These are phyloP conservation scores for Aotearoamyces nothofagi DNA, from an alignment of 2,329 filamentous ascomycete genomes.

Conservation along the genomic window DNA sequence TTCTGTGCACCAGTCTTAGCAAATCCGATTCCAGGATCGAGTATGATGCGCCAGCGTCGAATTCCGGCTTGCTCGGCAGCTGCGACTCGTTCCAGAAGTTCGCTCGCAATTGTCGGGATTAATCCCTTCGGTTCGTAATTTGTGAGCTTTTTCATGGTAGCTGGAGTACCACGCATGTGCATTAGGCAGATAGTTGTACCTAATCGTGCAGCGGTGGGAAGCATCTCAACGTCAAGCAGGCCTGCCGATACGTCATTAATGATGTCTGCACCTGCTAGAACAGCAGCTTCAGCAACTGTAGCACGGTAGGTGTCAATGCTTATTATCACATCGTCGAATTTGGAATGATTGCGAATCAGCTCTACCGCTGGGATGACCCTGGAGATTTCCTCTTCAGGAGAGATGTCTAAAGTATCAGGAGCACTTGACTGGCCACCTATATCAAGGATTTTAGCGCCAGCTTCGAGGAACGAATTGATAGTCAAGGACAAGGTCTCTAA, in stretches of 20 bases:
- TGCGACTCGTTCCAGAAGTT: conserved; percentile 45
- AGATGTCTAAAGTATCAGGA: conserved; percentile 55
- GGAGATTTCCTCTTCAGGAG: conserved; percentile 55
- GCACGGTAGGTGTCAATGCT: conserved; percentile 91
- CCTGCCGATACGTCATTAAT: conserved; percentile 92
- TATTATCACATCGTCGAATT: conserved; percentile 50
- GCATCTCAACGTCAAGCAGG: conserved; percentile 63
- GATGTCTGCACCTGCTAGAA: conserved; percentile 71
- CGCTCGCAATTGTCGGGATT: conserved; percentile 35
- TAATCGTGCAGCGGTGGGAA: conserved; percentile 61
- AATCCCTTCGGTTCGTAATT: conserved; percentile 41
- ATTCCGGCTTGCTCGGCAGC: conserved; percentile 72
- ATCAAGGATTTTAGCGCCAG: conserved; percentile 75
- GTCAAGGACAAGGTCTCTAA: conserved; percentile 38
- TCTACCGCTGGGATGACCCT: conserved; percentile 70
- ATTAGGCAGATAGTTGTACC: conserved; percentile 65
- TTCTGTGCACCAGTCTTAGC: conserved; percentile 76
- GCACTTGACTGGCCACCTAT: conserved; percentile 88
- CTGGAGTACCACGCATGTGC: conserved; percentile 58
- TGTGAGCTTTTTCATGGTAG: conserved; percentile 46
- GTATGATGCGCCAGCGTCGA: conserved; percentile 81
- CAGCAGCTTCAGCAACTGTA: conserved; percentile 60
- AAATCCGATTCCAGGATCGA: conserved; percentile 90
- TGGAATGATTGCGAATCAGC: conserved; percentile 52
- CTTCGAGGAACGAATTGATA: conserved; percentile 43